Base-by-base conservation (phyloP, 176 grass and related monocot genomes). In the Aechmea fasciata region DNA sequence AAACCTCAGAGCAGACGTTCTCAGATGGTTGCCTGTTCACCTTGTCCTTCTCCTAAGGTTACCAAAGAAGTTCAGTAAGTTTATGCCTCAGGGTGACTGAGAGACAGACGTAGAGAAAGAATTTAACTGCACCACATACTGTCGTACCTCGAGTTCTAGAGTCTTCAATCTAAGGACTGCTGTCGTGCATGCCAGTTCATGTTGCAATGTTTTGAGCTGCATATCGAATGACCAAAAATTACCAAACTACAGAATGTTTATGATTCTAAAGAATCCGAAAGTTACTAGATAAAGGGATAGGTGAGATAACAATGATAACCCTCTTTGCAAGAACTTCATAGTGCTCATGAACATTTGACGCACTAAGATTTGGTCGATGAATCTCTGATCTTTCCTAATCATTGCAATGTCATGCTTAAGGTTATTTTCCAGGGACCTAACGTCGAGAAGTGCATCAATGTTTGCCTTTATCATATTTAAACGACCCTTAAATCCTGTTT, bases 191-290 rank as follows among this genome's bases (percentile, higher is more conserved):
- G 51, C 66, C 15, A 91, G 81, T 28, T 87, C 81, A 23, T 91
- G 88, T 52, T 84, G 84, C 65, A 79, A 48, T 2, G 10, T 50
- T 77, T 87, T 87, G 23, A 87, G 61, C 88, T 87, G 51, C 64
- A 87, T 15, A 25, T 4, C 65, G 19, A 17, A 69, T 17, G 65
- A 66, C 33, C 33, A 41, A 41, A 41, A 41, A 41, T 41, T 41
- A 33, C 29, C 29, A 3, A 41, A 41, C 3, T 41, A 41, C 33
- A 8, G 3, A 41, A 41, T 41, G 4, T 41, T 41, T 41, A 41
- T 2, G 3, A 10, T 1, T 13, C 49, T 71, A 78, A 79, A 33
- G 78, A 73, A 67, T 68, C 49, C 1, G 11, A 49, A 1, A 0
- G 53, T 7, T 17, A 53, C 5, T 41, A 41, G 7, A 41, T 7